phyloP scores from a whole-genome alignment of 2,329 filamentous ascomycete genomes.

The Podosphaera xanthii region DNA sequence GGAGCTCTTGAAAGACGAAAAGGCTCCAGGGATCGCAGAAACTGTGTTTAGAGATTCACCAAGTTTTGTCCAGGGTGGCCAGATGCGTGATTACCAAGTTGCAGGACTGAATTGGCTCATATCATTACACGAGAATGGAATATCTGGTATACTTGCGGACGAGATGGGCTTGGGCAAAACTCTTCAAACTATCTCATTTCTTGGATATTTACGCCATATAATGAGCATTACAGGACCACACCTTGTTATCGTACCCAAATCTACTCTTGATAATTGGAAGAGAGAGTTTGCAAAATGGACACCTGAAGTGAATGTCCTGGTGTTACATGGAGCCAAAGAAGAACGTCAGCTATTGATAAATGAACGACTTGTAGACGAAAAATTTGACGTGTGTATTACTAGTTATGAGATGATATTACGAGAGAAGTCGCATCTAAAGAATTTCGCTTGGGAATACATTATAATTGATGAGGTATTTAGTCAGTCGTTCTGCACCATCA shows the following conservation, averaged over 20 bases:
- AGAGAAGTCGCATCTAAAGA: slow-evolving; percentile 84
- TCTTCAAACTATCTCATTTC: slow-evolving; percentile 85
- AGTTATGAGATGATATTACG: slow-evolving; percentile 98
- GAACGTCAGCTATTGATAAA: slow-evolving; percentile 75
- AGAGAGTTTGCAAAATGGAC: slow-evolving; percentile 88
- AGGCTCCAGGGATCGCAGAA: slow-evolving; percentile 62
- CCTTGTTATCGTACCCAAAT: slow-evolving; percentile 81
- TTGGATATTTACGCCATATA: slow-evolving; percentile 83
- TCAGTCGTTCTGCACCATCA: not conserved
- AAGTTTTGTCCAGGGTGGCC: slow-evolving; percentile 57
- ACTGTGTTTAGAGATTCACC: slow-evolving; percentile 90
- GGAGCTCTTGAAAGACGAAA: slow-evolving; percentile 69
- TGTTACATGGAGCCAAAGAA: slow-evolving; percentile 87
- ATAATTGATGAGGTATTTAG: slow-evolving; percentile 64
- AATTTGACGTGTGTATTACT: slow-evolving; percentile 94
- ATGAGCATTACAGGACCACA: slow-evolving; percentile 79
- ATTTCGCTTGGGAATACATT: slow-evolving; percentile 99
- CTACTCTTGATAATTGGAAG: slow-evolving; percentile 95
- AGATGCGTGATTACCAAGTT: slow-evolving; percentile 92
- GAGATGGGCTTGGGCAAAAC: slow-evolving; percentile 99
- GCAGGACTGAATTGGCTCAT: slow-evolving; percentile 94
- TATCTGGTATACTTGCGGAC: slow-evolving; percentile 89
- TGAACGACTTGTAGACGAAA: slow-evolving; percentile 74
- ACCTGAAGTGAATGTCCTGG: slow-evolving; percentile 80
- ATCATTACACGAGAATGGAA: slow-evolving; percentile 93